These are phyloP conservation scores for Podospora appendiculata DNA, from an alignment of 495 filamentous ascomycete species.

Conservation along the genomic window DNA sequence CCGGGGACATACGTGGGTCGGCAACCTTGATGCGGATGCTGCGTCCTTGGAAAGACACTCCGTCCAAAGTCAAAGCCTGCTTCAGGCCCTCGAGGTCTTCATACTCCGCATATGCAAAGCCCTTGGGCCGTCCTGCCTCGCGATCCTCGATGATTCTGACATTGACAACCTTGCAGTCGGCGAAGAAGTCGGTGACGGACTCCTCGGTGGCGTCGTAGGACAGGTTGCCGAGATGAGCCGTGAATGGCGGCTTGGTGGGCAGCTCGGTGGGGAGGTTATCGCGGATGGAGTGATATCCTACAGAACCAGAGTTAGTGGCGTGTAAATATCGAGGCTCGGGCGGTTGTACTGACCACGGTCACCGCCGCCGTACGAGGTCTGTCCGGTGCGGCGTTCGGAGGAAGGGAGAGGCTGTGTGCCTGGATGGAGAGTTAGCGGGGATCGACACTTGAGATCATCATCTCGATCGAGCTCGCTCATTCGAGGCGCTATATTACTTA, in stretches of 20 bases:
- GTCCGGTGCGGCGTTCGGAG: slow-evolving; percentile 27
- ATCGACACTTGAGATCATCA: background rate
- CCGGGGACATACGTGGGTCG: slow-evolving; percentile 32
- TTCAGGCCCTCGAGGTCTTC: slow-evolving; percentile 80
- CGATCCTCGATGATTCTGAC: slow-evolving; percentile 96
- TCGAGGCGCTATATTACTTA: slow-evolving; percentile 32
- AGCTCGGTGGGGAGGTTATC: slow-evolving; percentile 68
- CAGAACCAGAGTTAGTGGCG: background rate
- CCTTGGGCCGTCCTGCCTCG: slow-evolving; percentile 84
- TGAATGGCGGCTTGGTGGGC: slow-evolving; percentile 86
- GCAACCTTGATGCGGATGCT: slow-evolving; percentile 70
- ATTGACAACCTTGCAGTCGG: slow-evolving; percentile 72
- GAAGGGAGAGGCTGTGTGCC: slow-evolving; percentile 40
- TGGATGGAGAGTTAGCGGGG: slow-evolving; percentile 1
- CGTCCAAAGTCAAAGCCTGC: slow-evolving; percentile 77
- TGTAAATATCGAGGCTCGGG: slow-evolving; percentile 8
- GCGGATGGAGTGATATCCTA: slow-evolving; percentile 57
- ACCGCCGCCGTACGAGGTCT: slow-evolving; percentile 22
- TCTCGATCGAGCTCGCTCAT: background rate
- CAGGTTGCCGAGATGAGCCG: slow-evolving; percentile 91
- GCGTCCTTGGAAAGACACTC: slow-evolving; percentile 72
- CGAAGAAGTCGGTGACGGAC: slow-evolving; percentile 79
- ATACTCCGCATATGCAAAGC: slow-evolving; percentile 97
- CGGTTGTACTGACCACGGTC: slow-evolving; percentile 24
- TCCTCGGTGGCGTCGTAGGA: slow-evolving; percentile 82